Percentiles rank a stretch among this genome's conserved stretches.
Evolutionary conservation across 2,329 filamentous ascomycete genomes (phyloP).

Genomic region (Epichloe scottii): DNA sequence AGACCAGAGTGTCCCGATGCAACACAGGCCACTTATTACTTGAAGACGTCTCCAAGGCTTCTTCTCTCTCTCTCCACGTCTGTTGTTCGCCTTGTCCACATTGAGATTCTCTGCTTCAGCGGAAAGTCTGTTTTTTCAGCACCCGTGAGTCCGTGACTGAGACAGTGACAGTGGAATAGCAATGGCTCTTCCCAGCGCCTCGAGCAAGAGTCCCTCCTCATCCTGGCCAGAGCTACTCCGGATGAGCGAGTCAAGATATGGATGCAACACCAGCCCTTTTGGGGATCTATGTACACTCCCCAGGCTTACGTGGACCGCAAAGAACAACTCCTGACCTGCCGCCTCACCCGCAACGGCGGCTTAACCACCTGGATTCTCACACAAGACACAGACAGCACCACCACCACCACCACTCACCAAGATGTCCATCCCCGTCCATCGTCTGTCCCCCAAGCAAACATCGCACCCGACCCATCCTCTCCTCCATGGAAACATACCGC

Average conservation of each 20-base stretch:
- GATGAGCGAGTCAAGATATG: constrained; percentile 43
- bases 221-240: constrained; percentile 42
- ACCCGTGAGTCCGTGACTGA: too few relatives aligned
- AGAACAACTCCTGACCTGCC: constrained; percentile 40
- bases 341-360: constrained; percentile 45
- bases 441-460: too few relatives aligned
- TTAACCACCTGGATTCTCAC: constrained; percentile 54
- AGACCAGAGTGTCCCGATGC: too few relatives aligned
- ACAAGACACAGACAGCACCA: constrained; percentile 4
- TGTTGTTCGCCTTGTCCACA: too few relatives aligned
- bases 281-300: constrained; percentile 44
- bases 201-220: constrained; percentile 5
- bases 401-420: neutral
- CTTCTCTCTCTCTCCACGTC: too few relatives aligned
- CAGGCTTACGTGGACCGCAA: constrained; percentile 49
- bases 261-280: constrained; percentile 41
- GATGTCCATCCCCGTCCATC: constrained; percentile 18
- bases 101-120: too few relatives aligned
- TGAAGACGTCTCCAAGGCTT: too few relatives aligned
- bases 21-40: too few relatives aligned
- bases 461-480: constrained; percentile 44
- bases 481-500: constrained; percentile 50
- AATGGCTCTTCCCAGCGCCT: neutral
- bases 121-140: too few relatives aligned
- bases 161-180: neutral